Evolutionary conservation across 805 yeast species (phyloP), one percentile per base, ranked within the genome.

Genomic region (Saturnispora halmiae): DNA sequence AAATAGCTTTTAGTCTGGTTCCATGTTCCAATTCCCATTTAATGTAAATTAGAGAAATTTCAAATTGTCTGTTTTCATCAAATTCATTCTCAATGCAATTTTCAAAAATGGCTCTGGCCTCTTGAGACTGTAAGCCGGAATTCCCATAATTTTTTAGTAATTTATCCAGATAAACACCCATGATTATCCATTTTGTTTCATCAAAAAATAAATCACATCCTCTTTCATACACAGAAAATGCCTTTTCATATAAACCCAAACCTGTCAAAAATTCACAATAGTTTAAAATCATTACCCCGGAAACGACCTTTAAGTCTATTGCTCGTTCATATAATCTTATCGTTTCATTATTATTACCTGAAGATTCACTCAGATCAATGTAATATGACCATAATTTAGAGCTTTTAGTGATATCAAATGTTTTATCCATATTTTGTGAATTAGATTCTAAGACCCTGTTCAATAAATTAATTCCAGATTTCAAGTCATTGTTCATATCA

Each of bases 61-160:
- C 63, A 22, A 32, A 14, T 16, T 36, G 27, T 5, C 36, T 32
- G 9, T 41, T 31, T 3, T 31, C 38, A 25, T 31, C 25, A 25
- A 32, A 40, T n/a, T 40, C 43, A 25, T 21, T n/a, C 4, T 62
- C 65, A 4, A 83, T 49, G 4, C 86, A 72, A 33, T 76, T 75
- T 36, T 85, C 95, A 60, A 83, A 87, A 13, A 82, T 52, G 43
- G 83, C 94, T 28, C 95, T 63, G 5, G 82, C 59, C 46, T 31
- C 34, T 19, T 19, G 25, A 6, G 11, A 4, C 9, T 13, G 18
- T 11, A 31, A 19, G 4, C 14, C 25, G 4, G 22, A 18, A 11
- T 19, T 19, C 11, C 9, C 21, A 6, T 6, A 19, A 19, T 11
- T 6, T 16, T 4, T 18, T 10, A 31, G 8, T 6, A 75, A 69